Evolutionary conservation across 257 asterid species (phyloP), one percentile per base, ranked within the genome.

Genomic region (Nicotiana obtusifolia): DNA sequence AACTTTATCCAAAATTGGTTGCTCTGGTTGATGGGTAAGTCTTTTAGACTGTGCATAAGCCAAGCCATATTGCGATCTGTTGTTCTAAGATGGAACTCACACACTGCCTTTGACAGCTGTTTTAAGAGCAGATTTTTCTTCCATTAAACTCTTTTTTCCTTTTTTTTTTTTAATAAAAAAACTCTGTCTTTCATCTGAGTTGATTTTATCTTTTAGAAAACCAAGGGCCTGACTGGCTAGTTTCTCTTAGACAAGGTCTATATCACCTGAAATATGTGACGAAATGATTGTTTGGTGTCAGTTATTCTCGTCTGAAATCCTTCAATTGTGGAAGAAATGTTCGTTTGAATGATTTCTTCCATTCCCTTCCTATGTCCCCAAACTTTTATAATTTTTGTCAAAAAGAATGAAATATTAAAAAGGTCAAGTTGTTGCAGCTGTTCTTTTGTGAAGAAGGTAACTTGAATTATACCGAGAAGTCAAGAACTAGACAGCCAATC

Each of bases 21-120:
- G 86, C 88, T 81, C 92, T 96, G 76, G 98, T 94, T 76, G 97
- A 96, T 71, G 95, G 91, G 99, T 94, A 90, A 92, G 97, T 87
- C 83, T 80, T 52, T 52, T 82, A 83, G 67, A 31, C 60, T 49
- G 16, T 85, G 33, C 35, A 59, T 80, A 54, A 37, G 66, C 44
- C 5, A 22, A 73, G 10, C 79, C 62, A 73, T 73, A 73, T 7
- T 47, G 79, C 62, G 24, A 73, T 49, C 61, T 49, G 62, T 22
- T 61, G 5, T 24, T 62, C 35, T 62, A 26, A 26, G 37, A 24
- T 62, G 41, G 69, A 28, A 28, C 31, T 22, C 57, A 52, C 19
- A 14, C 17, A 3, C 66, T 60, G 66, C 66, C 66, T 60, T 64
- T 64, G 69, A 64, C 37, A 64, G 41, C 69, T 64, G 20, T 75